phyloP scores from a whole-genome alignment of 352 stramenopile genomes.

The Plasmopara muralis region DNA sequence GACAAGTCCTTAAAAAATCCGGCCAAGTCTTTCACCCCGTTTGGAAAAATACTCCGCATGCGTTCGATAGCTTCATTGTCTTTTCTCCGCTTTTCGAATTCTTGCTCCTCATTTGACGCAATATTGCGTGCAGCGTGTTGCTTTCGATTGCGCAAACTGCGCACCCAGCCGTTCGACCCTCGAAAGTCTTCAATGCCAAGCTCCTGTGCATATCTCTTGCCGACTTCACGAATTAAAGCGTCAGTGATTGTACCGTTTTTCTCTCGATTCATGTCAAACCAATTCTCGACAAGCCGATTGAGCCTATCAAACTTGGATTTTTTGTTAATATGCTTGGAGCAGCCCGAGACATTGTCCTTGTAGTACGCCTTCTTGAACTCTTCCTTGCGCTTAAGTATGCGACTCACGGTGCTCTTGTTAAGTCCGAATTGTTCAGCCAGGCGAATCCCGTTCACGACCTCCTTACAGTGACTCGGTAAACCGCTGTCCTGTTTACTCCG shows the following conservation, averaged over 20 bases:
- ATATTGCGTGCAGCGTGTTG: conserved; percentile 43
- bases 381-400: conserved; percentile 82
- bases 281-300: conserved; percentile 75
- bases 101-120: conserved; percentile 46
- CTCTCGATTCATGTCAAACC: conserved; percentile 74
- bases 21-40: conserved; percentile 64
- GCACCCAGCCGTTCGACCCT: conserved; percentile 74
- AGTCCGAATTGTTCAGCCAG: conserved; percentile 67
- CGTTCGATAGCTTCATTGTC: conserved; percentile 69
- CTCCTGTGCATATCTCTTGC: conserved; percentile 64
- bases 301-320: conserved; percentile 85
- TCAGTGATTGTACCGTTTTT: conserved; percentile 65
- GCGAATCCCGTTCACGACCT: conserved; percentile 67
- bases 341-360: conserved; percentile 78
- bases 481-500: conserved; percentile 31
- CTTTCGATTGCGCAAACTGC: conserved; percentile 72
- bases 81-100: conserved; percentile 57
- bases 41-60: conserved; percentile 60
- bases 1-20: conserved; percentile 73
- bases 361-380: conserved; percentile 85
- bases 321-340: conserved; percentile 84
- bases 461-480: conserved; percentile 16
- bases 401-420: conserved; percentile 79
- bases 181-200: conserved; percentile 70
- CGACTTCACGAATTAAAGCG: conserved; percentile 68